These are phyloP conservation scores for Rhizopogon rudus DNA, from an alignment of 768 basidiomycete genomes.

Conservation along the genomic window DNA sequence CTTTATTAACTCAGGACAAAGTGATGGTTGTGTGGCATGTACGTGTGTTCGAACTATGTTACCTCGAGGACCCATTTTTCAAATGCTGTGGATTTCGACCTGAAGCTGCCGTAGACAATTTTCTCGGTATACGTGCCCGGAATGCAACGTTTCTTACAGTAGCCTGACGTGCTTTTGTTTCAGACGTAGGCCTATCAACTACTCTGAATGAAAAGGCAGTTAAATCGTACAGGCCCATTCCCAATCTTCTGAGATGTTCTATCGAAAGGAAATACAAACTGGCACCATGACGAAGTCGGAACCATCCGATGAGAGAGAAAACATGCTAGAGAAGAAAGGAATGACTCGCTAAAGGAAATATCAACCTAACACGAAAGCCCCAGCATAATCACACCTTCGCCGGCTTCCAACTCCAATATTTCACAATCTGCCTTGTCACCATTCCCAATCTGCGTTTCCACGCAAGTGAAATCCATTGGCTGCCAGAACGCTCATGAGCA, in stretches of 20 bases:
- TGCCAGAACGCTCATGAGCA: constrained; percentile 27
- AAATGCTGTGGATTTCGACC: not conserved
- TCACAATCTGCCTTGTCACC: constrained; percentile 82
- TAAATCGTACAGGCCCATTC: constrained; percentile 43
- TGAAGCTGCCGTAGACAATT: constrained; percentile 69
- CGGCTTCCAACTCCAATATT: constrained; percentile 51
- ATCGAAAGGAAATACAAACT: constrained; percentile 65
- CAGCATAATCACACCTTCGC: constrained; percentile 27
- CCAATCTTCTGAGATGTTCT: constrained; percentile 79
- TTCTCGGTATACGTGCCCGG: constrained; percentile 77
- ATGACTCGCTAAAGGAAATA: too few species aligned
- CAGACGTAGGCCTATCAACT: constrained; percentile 43
- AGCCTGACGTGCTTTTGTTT: constrained; percentile 73
- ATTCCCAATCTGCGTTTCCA: constrained; percentile 91
- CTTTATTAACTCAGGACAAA: constrained; percentile 5
- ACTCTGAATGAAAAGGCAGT: not conserved
- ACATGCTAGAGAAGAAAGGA: constrained; percentile 48
- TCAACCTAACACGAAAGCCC: not conserved
- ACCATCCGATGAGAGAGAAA: constrained; percentile 48
- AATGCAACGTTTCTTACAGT: constrained; percentile 79
- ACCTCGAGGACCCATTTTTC: constrained; percentile 1
- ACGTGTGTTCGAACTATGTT: constrained; percentile 14
- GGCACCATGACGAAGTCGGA: constrained; percentile 55
- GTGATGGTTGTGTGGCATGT: constrained; percentile 41
- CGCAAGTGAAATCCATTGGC: constrained; percentile 79